Evolutionary conservation across 2,329 filamentous ascomycete genomes (phyloP).

Genomic region (Didymellaceae sp.): DNA sequence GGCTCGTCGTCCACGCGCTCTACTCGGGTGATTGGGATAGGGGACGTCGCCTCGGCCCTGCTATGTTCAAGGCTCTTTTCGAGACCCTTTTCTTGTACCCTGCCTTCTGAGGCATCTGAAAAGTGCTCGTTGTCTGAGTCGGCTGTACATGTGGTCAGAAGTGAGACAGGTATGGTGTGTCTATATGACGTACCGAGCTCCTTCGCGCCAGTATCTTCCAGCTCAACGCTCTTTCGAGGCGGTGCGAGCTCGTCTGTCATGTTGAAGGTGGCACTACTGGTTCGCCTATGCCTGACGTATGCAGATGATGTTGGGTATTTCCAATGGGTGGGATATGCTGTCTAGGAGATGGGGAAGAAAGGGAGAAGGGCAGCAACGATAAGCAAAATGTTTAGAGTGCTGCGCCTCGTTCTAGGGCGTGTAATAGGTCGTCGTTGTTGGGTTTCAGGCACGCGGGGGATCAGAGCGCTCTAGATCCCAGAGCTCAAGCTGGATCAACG

Average conservation of each 20-base stretch:
- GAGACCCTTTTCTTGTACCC: slow-evolving; percentile 17
- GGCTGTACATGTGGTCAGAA: slow-evolving; percentile 27
- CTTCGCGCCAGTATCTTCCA: slow-evolving; percentile 63
- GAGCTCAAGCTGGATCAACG: slow-evolving; percentile 29
- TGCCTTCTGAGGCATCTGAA: slow-evolving; percentile 69
- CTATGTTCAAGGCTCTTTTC: slow-evolving; percentile 31
- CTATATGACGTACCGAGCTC: slow-evolving; percentile 57
- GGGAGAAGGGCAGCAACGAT: background rate
- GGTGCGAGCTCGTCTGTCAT: slow-evolving; percentile 58
- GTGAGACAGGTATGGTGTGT: background rate
- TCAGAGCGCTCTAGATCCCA: slow-evolving; percentile 22
- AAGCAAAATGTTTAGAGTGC: slow-evolving; percentile 13
- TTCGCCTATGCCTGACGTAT: background rate
- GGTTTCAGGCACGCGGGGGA: slow-evolving; percentile 26
- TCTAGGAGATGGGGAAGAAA: background rate
- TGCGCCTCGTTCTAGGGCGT: slow-evolving; percentile 24
- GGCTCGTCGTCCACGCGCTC: slow-evolving; percentile 67
- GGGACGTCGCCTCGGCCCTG: slow-evolving; percentile 56
- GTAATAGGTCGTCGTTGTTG: slow-evolving; percentile 27
- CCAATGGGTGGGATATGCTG: background rate
- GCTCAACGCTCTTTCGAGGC: slow-evolving; percentile 61
- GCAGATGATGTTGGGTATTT: background rate
- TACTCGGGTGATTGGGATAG: slow-evolving; percentile 67
- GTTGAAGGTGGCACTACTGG: slow-evolving; percentile 10
- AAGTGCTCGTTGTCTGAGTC: slow-evolving; percentile 67